Base-by-base conservation (phyloP, 371 early-diverging fungal species). In the Polyrhizophydium stewartii region DNA sequence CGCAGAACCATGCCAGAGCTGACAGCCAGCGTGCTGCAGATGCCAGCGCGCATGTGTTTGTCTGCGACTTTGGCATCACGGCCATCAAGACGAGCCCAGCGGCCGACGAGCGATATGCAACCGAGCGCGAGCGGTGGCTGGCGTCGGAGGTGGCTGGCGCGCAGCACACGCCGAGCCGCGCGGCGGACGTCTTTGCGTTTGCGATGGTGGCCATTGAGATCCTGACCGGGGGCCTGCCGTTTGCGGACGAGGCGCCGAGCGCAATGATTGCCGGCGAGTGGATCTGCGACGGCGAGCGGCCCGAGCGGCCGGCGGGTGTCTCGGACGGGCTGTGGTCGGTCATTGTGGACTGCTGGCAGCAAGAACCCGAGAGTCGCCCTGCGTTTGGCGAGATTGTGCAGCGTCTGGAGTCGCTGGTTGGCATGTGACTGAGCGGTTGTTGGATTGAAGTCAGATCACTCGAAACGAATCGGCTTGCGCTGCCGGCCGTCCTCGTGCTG, bases 141-240 rank as follows among this genome's bases (percentile, higher is more conserved):
- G 65, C 67, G 17, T 67, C 71, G 10, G 65, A 64, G 33, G 62
- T 65, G 37, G 35, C 65, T 7, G 52, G 60, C 5, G 55, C 32
- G 37, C 66, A 68, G 2, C 59, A 57, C 21, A 55, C 46, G 25
- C 50, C 63, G 0, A 60, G 63, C 9, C 61, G 49, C 13, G 56
- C 66, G n/a, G 64, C 62, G 0, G 75, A 74, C 61, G 65, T 71
- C 1, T 74, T 67, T 59, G 68, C 70, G 3, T 72, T 69, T 55
- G 69, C 67, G 10, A 72, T 72, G 73, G 61, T 60, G 3, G 66
- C 63, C 53, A 66, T 59, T 52, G 69, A 72, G 51, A 27, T 72
- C 21, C 16, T 72, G 30, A 59, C 55, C 31, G 64, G 67, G 40
- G 67, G 67, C n/a, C 10, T 38, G n/a, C 56, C 56, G 25, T 55